Percentiles rank a stretch among this genome's conserved stretches.
Evolutionary conservation across 768 basidiomycete genomes (phyloP).

Genomic region (Trametes punicea): DNA sequence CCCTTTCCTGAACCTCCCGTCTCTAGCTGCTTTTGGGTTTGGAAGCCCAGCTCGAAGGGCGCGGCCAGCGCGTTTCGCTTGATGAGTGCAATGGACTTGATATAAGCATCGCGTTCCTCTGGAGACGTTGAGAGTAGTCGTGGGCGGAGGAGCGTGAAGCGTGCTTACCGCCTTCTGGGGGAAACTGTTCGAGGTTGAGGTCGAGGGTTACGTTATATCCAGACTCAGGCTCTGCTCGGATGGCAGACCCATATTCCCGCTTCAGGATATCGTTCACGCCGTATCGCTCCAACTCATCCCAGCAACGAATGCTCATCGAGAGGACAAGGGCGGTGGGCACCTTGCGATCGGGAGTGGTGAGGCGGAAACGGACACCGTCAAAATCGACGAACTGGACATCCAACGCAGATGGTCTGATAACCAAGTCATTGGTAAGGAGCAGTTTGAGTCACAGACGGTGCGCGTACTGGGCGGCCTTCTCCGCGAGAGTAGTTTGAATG

Average conservation of each 20-base stretch:
- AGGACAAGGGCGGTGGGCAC: constrained; percentile 61
- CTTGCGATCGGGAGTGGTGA: constrained; percentile 86
- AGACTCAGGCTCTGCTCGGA: constrained; percentile 67
- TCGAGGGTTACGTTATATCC: constrained; percentile 87
- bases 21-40: constrained; percentile 80
- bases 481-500: constrained; percentile 83
- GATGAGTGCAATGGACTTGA: constrained; percentile 77
- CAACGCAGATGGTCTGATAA: constrained; percentile 74
- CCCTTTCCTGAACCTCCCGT: constrained; percentile 62
- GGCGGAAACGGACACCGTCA: constrained; percentile 92
- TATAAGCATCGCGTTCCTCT: constrained; percentile 80
- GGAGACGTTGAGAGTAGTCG: constrained; percentile 21
- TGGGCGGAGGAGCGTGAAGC: background rate
- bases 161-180: constrained; percentile 70
- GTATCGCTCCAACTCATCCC: constrained; percentile 87
- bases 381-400: constrained; percentile 98
- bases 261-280: constrained; percentile 78
- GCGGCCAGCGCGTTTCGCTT: constrained; percentile 94
- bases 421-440: background rate
- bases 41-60: constrained; percentile 89
- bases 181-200: constrained; percentile 85
- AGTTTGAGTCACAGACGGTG: constrained; percentile 2
- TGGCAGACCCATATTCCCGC: constrained; percentile 77
- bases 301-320: constrained; percentile 97
- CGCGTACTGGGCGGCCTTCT: constrained; percentile 81